phyloP scores from a whole-genome alignment of 1,139 yeast species.

The Meyerozyma carpophila region DNA sequence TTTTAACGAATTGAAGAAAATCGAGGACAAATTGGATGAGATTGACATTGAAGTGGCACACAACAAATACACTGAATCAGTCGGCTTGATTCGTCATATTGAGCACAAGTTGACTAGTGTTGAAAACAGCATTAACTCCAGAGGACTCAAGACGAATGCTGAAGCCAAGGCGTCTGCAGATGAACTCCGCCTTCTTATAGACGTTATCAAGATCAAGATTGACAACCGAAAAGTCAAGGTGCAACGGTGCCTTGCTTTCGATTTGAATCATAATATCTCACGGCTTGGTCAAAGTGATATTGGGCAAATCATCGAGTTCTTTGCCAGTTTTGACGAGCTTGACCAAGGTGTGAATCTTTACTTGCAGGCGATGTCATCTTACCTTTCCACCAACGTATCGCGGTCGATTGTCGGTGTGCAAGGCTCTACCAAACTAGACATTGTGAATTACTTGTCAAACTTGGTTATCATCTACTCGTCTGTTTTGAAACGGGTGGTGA shows the following conservation, averaged over 20 bases:
- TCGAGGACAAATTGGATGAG: constrained; percentile 62
- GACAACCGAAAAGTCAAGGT: constrained; percentile 31
- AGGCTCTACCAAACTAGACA: constrained; percentile 42
- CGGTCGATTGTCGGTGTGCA: constrained; percentile 37
- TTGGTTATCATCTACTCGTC: constrained; percentile 38
- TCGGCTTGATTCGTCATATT: constrained; percentile 43
- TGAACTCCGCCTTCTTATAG: constrained; percentile 33
- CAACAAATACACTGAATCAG: constrained; percentile 51
- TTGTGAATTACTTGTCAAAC: constrained; percentile 40
- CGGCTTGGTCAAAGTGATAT: constrained; percentile 28
- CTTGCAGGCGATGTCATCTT: constrained; percentile 31
- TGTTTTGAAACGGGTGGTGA: constrained; percentile 32
- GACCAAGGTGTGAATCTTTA: constrained; percentile 35
- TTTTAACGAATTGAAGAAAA: constrained; percentile 42
- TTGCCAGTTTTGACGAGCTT: constrained; percentile 32
- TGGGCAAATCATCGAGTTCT: constrained; percentile 29
- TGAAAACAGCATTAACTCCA: constrained; percentile 8
- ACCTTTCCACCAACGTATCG: constrained; percentile 30
- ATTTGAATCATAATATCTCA: constrained; percentile 31
- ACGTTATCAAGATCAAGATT: constrained; percentile 36
- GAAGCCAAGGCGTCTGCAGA: constrained; percentile 12
- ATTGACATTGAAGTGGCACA: constrained; percentile 64
- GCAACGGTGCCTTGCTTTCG: constrained; percentile 34
- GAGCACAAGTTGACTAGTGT: constrained; percentile 26
- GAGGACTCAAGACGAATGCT: constrained; percentile 1